A percentile compares a stretch with the other conserved stretches of the same genome.
Conservation (phyloP, 768 basidiomycete genomes). For the Xerocomus potaroensis region DNA sequence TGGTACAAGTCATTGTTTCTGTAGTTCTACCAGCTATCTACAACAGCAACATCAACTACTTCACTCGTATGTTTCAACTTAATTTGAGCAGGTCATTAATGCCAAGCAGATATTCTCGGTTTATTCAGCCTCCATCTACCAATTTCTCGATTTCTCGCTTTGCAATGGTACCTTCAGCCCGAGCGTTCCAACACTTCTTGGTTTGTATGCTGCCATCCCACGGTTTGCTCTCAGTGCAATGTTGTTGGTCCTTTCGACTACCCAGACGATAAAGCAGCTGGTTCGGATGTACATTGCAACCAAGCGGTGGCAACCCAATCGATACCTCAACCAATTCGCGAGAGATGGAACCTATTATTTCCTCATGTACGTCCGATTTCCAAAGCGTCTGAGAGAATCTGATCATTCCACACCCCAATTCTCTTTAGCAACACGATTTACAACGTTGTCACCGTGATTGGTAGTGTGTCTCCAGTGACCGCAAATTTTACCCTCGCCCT, state of each 20-base stretch:
- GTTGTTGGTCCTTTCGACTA: background rate
- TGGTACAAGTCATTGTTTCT: background rate
- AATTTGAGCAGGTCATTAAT: background rate
- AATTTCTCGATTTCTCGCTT: background rate
- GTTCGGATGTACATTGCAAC: slow-evolving; percentile 1
- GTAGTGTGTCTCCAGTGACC: background rate
- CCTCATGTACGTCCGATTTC: slow-evolving; percentile 16
- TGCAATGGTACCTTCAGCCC: background rate
- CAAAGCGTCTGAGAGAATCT: background rate
- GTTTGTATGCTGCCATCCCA: background rate
- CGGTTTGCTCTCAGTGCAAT: background rate
- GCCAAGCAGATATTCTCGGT: too few relatives aligned
- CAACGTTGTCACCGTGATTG: background rate
- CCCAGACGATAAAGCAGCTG: background rate
- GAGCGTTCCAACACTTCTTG: background rate
- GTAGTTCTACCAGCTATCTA: slow-evolving; percentile 1
- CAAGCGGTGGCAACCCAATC: background rate
- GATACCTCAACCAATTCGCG: background rate
- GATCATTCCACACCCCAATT: too few relatives aligned
- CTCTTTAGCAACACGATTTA: background rate
- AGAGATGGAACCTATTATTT: slow-evolving; percentile 9
- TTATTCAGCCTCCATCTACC: background rate
- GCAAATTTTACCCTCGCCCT: background rate
- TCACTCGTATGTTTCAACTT: slow-evolving; percentile 3
- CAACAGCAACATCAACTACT: background rate